phyloP scores from a whole-genome alignment of 768 basidiomycete species.

The Hemileccinum rubropunctum region DNA sequence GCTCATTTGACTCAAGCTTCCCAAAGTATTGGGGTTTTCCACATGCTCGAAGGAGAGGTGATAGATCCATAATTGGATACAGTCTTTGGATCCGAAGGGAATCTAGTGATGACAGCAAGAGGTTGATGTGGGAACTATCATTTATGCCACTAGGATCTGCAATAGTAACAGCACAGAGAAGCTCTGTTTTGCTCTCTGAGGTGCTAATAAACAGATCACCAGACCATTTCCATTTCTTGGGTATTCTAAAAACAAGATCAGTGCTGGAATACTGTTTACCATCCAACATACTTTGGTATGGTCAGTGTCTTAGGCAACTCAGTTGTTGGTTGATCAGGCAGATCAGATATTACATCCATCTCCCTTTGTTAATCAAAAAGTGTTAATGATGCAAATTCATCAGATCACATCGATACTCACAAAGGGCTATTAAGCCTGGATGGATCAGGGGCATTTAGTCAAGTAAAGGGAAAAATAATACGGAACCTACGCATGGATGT shows the following conservation, averaged over 20 bases:
- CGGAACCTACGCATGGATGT: slow-evolving; percentile 24
- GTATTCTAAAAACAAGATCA: slow-evolving; percentile 39
- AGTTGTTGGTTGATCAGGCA: slow-evolving; percentile 2
- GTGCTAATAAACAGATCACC: slow-evolving; percentile 50
- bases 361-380: slow-evolving; percentile 15
- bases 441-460: neutral
- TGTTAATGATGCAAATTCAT: neutral
- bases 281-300: slow-evolving; percentile 26
- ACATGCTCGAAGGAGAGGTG: slow-evolving; percentile 48
- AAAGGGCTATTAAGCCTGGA: slow-evolving; percentile 25
- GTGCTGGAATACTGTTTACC: neutral
- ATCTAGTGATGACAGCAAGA: slow-evolving; percentile 41
- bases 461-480: neutral
- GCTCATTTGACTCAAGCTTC: slow-evolving; percentile 40
- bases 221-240: slow-evolving; percentile 64
- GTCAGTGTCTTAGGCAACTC: slow-evolving; percentile 12
- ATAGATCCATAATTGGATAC: slow-evolving; percentile 47
- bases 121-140: slow-evolving; percentile 48
- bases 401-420: slow-evolving; percentile 13
- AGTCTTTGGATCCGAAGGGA: slow-evolving; percentile 46
- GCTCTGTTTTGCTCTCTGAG: slow-evolving; percentile 36
- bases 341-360: neutral
- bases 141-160: slow-evolving; percentile 42
- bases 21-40: slow-evolving; percentile 52
- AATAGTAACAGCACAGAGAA: slow-evolving; percentile 49